Evolutionary conservation across 2,329 filamentous ascomycete genomes (phyloP), one percentile per base, ranked within the genome.

Genomic region (Aureobasidium sp.): DNA sequence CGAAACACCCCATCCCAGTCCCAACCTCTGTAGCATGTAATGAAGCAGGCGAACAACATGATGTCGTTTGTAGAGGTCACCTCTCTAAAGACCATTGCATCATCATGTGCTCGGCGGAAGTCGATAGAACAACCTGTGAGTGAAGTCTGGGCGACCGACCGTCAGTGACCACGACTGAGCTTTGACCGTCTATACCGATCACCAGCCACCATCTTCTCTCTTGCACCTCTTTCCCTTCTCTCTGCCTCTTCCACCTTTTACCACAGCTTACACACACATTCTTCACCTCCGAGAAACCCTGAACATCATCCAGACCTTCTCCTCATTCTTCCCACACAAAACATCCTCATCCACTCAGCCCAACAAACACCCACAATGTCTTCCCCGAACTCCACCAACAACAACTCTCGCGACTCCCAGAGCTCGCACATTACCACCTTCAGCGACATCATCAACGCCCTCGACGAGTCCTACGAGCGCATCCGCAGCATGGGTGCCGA

Each of bases 371-470:
- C n/a, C n/a, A n/a, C 32, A 35, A 35, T 48, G 44, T 48, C 44
- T 25, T 37, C 42, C 24, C 42, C 42, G 16, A 17, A 19, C 5
- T 34, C 41, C 6, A 37, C 35, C 35, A 51, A 40, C 21, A 17
- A 17, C 6, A 14, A 25, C n/a, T 41, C 48, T 10, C 30, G 22
- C 6, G 25, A 16, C 6, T 40, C 34, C 3, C 21, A 24, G 12
- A 38, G 37, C 35, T n/a, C n/a, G n/a, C n/a, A n/a, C n/a, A n/a
- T n/a, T n/a, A 39, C 47, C 47, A 37, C 34, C 8, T 27, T 49
- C 32, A 38, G 30, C 24, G 37, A 41, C 37, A 34, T 42, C 38
- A 24, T 34, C 16, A 37, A 5, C n/a, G 48, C 48, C 5, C 24
- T 42, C 2, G 48, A 52, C 25, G 45, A 38, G 6, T 19, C 45